Evolutionary conservation across 345 rosid genomes (phyloP).

Genomic region (Bruguiera parviflora): DNA sequence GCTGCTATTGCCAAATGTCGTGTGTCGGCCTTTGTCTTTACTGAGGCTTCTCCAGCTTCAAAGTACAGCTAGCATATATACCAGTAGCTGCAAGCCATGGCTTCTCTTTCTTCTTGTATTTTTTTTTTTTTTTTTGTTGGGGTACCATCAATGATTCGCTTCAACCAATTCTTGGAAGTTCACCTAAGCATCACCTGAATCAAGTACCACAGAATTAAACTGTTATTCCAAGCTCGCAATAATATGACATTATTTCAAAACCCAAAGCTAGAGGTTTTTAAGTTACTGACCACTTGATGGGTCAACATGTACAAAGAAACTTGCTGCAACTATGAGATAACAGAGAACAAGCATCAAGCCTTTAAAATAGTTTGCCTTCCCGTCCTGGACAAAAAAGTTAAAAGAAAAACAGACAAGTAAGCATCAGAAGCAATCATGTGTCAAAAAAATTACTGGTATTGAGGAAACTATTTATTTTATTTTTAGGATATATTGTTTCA

Average conservation of each 20-base stretch:
- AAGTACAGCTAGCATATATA: too few species aligned
- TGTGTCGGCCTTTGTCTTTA: neutral
- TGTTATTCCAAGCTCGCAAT: too few species aligned
- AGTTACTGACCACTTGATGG: constrained; percentile 25
- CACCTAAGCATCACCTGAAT: neutral
- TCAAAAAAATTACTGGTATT: too few species aligned
- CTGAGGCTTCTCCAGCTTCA: too few species aligned
- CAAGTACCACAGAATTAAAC: neutral
- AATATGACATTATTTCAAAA: too few species aligned
- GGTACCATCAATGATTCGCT: too few species aligned
- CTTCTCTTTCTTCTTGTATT: too few species aligned
- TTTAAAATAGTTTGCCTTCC: constrained; percentile 48
- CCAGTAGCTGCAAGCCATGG: too few species aligned
- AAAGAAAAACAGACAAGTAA: neutral
- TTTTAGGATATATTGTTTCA: too few species aligned
- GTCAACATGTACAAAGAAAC: constrained; percentile 48
- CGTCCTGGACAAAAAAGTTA: constrained; percentile 30
- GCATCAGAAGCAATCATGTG: neutral
- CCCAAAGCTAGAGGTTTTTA: neutral
- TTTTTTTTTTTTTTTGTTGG: too few species aligned
- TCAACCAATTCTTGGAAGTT: too few species aligned
- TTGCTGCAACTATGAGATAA: constrained; percentile 49
- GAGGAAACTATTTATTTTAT: too few species aligned
- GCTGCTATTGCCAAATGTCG: neutral
- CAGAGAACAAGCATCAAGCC: constrained; percentile 49